These are phyloP conservation scores for Curvularia spicifera DNA, from an alignment of 2,329 filamentous ascomycete species.

Conservation along the genomic window DNA sequence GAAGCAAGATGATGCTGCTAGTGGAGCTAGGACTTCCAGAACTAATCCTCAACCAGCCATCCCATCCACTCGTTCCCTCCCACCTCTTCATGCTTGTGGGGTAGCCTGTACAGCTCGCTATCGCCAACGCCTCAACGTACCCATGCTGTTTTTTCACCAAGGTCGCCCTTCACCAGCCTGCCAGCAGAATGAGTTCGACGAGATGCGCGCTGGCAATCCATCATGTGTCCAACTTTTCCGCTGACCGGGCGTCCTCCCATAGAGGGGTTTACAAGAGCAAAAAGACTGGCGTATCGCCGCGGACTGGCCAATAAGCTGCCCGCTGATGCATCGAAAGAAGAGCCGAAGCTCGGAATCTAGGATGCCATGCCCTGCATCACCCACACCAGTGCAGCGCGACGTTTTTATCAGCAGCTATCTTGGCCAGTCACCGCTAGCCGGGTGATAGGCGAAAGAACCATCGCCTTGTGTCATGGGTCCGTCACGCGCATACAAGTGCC, in stretches of 20 bases:
- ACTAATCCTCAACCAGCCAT: conserved; percentile 23
- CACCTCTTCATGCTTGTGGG: conserved; percentile 25
- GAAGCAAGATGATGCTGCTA: conserved; percentile 31
- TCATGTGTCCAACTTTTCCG: conserved; percentile 36
- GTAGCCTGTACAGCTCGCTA: conserved; percentile 24
- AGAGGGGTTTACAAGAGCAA: conserved; percentile 23
- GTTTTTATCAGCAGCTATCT: conserved; percentile 42
- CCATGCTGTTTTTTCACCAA: conserved; percentile 15
- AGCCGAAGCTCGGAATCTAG: conserved; percentile 35
- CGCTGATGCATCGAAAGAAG: conserved; percentile 25
- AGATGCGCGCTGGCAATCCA: conserved; percentile 17
- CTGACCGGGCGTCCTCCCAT: conserved; percentile 35
- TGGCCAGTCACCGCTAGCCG: conserved; percentile 21
- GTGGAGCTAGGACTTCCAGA: conserved; percentile 10
- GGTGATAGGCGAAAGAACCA: conserved; percentile 33
- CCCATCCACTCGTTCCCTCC: conserved; percentile 19
- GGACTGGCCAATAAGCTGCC: conserved; percentile 30
- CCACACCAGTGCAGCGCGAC: conserved; percentile 29
- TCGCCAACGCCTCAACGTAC: conserved; percentile 18
- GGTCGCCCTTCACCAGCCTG: conserved; percentile 10
- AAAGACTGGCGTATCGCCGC: not conserved
- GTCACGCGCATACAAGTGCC: conserved; percentile 29
- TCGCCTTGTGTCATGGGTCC: conserved; percentile 36
- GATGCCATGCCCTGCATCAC: conserved; percentile 24
- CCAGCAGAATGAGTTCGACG: conserved; percentile 11